Conservation (phyloP, 352 stramenopile species). For the Globisporangium iwayamae region DNA sequence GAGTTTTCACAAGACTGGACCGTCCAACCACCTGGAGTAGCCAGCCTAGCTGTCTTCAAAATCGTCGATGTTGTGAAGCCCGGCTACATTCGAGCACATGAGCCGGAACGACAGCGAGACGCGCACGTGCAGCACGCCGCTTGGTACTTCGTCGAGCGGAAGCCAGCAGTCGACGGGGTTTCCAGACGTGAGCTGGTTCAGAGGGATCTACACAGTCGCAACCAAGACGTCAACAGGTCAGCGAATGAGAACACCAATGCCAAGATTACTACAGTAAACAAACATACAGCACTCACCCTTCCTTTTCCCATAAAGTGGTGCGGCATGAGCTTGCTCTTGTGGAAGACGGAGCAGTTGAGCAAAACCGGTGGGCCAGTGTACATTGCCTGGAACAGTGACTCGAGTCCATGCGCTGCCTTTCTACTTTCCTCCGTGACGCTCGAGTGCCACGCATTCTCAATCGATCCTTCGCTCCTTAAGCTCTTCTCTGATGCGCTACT, state of each 20-base stretch:
- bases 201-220: constrained; percentile 27
- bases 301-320: constrained; percentile 74
- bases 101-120: constrained; percentile 77
- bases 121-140: constrained; percentile 49
- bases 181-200: constrained; percentile 51
- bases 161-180: constrained; percentile 71
- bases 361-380: constrained; percentile 60
- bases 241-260: neutral
- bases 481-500: neutral
- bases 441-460: constrained; percentile 43
- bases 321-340: constrained; percentile 78
- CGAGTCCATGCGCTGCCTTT: constrained; percentile 36
- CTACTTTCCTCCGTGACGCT: constrained; percentile 26
- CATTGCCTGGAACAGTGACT: constrained; percentile 57
- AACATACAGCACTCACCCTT: constrained; percentile 30
- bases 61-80: constrained; percentile 21
- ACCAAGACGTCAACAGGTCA: neutral
- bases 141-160: constrained; percentile 52
- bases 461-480: neutral
- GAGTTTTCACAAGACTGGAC: neutral
- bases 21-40: neutral
- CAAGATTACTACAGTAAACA: neutral
- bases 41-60: constrained; percentile 1
- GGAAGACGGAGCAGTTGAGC: constrained; percentile 60
- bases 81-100: constrained; percentile 61